Percentiles rank a stretch among this genome's conserved stretches.
Conservation (phyloP, 352 stramenopile species). For the Pythium phragmiticola region DNA sequence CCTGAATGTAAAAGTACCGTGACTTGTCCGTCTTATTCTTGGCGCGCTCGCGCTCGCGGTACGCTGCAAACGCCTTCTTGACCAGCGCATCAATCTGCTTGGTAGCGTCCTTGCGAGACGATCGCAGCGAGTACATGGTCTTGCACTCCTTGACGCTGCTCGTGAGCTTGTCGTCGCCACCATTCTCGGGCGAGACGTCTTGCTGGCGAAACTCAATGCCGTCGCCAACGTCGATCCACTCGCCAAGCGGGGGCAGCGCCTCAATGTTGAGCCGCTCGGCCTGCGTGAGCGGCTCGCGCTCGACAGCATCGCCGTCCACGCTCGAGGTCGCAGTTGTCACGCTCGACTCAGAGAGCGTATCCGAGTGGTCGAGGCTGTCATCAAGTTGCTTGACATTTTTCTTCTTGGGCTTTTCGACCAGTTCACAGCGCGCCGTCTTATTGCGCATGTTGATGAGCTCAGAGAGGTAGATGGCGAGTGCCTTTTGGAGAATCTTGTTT, state of each 20-base stretch:
- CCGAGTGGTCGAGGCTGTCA: constrained; percentile 2
- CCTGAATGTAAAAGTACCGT: constrained; percentile 46
- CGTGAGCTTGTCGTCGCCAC: constrained; percentile 13
- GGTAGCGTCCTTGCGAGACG: constrained; percentile 24
- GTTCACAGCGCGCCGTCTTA: constrained; percentile 33
- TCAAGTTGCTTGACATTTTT: constrained; percentile 6
- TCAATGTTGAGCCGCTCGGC: constrained; percentile 41
- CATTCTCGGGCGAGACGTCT: constrained; percentile 15
- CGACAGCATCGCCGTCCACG: constrained; percentile 25
- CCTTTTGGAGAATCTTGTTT: constrained; percentile 39
- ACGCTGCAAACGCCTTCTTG: constrained; percentile 32
- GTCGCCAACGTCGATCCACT: constrained; percentile 26
- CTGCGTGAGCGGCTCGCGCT: constrained; percentile 22
- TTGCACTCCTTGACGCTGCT: constrained; percentile 27
- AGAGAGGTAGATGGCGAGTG: constrained; percentile 31
- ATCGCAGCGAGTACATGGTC: constrained; percentile 28
- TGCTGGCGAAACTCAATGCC: constrained; percentile 38
- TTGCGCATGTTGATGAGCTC: constrained; percentile 30
- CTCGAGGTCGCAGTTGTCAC: constrained; percentile 29
- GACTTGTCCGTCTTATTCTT: constrained; percentile 37
- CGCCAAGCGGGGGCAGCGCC: constrained; percentile 23
- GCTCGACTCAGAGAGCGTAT: constrained; percentile 22
- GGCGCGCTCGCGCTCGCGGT: constrained; percentile 27
- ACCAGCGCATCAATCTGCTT: constrained; percentile 38
- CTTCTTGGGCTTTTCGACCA: constrained; percentile 31